Base-by-base conservation (phyloP, 1,284 basidiomycete genomes). In the Dichomitus squalens region DNA sequence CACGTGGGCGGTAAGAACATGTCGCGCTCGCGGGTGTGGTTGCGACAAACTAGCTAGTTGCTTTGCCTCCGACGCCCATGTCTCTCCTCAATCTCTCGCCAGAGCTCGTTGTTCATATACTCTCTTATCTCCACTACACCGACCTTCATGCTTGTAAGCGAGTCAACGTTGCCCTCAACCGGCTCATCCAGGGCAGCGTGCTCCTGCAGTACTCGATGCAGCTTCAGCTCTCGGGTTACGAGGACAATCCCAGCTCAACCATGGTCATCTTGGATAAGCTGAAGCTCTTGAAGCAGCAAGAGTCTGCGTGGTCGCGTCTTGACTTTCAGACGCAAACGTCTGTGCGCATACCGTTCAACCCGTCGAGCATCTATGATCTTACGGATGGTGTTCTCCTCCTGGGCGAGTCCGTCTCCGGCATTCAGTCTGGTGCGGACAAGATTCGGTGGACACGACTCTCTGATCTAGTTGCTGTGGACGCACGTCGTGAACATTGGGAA, bases 311-410 rank as follows among this genome's bases (percentile, higher is more conserved):
- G 65, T 35, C 58, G 8, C 54, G 57, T 23, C 46, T 66, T 2
- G 60, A 64, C 21, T 66, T 64, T 33, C 57, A 55, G 4, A 53
- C 54, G 11, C 40, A 53, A 35, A 49, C 46, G 4, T 38, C 48
- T 44, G 52, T 67, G 25, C 52, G 43, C 18, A 60, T 67, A n/a
- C 55, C 58, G 12, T 62, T 63, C 57, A 54, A 39, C 23, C 64
- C 52, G 20, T 38, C 67, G 72, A 23, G 76, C 21, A 76, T 81
- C 36, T 81, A 80, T 51, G 79, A 82, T 59, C 71, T 81, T 31
- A 74, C 74, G 4, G 75, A 70, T 1, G 77, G 77, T 4, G 60
- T 76, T 0, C 80, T 79, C 55, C 58, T 81, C 12, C 69, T 79
- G 11, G 79, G 79, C 2, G 70, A 76, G 47, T 57, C 60, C 3